These are phyloP conservation scores for Aspergillus terreus DNA, from an alignment of 2,329 filamentous ascomycete species.

Conservation along the genomic window DNA sequence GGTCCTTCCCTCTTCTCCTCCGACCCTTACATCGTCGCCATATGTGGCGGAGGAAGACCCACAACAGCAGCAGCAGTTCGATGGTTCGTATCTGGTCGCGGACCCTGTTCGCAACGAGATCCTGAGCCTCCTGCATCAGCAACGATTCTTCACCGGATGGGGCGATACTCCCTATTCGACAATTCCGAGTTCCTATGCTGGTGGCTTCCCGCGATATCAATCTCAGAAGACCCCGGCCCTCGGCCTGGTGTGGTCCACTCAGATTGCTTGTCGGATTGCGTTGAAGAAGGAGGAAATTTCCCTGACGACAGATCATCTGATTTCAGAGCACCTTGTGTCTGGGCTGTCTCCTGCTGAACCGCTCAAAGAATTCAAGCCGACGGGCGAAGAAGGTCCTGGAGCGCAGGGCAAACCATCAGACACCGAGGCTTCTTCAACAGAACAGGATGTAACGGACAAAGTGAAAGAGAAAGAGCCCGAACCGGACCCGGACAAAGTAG, in stretches of 20 bases:
- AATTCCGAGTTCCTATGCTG: slow-evolving; percentile 10
- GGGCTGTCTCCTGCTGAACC: background rate
- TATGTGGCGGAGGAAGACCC: slow-evolving; percentile 24
- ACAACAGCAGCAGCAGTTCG: slow-evolving; percentile 15
- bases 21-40: slow-evolving; percentile 26
- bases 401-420: background rate
- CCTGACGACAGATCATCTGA: background rate
- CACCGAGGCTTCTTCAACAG: background rate
- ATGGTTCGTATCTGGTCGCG: slow-evolving; percentile 37
- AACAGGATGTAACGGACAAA: background rate
- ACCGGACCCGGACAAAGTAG: background rate
- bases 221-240: slow-evolving; percentile 76
- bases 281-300: slow-evolving; percentile 67
- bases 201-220: slow-evolving; percentile 12
- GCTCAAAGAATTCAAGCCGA: too few species aligned
- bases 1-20: slow-evolving; percentile 21
- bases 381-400: too few species aligned
- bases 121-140: slow-evolving; percentile 79
- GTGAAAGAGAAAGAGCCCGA: background rate
- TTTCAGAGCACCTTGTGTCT: background rate
- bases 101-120: slow-evolving; percentile 45
- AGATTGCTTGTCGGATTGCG: slow-evolving; percentile 77
- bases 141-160: slow-evolving; percentile 95
- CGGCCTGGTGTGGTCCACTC: slow-evolving; percentile 86
- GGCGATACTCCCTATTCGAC: slow-evolving; percentile 58